Base-by-base conservation (phyloP, 805 yeast genomes). In the Starmera caribaea region DNA sequence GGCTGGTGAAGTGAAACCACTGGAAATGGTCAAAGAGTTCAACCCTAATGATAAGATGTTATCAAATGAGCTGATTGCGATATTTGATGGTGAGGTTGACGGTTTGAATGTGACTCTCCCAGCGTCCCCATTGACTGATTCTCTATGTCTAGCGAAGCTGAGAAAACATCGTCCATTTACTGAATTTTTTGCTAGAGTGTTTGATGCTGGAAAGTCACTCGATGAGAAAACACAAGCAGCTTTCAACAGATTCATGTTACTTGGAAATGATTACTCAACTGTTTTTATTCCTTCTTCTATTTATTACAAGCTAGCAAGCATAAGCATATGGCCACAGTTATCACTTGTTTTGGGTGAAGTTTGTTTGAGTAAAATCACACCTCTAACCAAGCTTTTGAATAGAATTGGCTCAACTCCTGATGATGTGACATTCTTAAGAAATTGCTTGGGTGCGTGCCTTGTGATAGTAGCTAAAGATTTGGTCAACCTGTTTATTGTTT, bases 311-410 rank as follows among this genome's bases (percentile, higher is more conserved):
- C 12, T 53, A 1, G 45, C 50, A 13, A 48, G 62, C 6, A 57
- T 65, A 2, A 29, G 53, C 3, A 24, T 49, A 3, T 61, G 66
- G 66, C 64, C 66, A 1, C 37, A 37, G 16, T 14, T 48, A 3
- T 64, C 64, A 3, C 48, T 44, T 38, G 37, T 45, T 4, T 16
- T 50, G 14, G 47, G 59, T 11, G 29, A 39, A 2, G 2, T 9
- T 13, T 4, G 58, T 5, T 35, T 59, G 3, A 32, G 48, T 3
- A 45, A 43, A 15, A 42, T 56, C 8, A 51, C 55, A 4, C 28
- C 35, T 16, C 28, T 59, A 11, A 42, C 42, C 32, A 34, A 35
- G 3, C 38, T 49, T 4, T 41, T 55, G n/a, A 50, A 48, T 43
- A 43, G 31, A 27, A 40, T 41, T 21, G 47, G 49, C n/a, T 42